These are phyloP conservation scores for Onygena corvina DNA, from an alignment of 2,329 filamentous ascomycete genomes.

Conservation along the genomic window DNA sequence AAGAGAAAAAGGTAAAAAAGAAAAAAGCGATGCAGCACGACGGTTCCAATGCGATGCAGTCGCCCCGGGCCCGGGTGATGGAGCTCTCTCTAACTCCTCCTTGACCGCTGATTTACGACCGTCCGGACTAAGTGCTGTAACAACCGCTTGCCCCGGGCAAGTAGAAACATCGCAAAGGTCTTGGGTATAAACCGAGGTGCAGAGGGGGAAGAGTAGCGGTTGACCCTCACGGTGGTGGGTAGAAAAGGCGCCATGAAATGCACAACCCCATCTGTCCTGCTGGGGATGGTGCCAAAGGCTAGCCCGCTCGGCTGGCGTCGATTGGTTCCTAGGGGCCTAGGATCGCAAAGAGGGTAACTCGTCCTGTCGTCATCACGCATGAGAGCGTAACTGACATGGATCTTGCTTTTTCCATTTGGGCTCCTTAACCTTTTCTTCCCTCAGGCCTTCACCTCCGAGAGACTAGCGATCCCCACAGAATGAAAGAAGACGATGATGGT, in stretches of 20 bases:
- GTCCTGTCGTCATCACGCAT: constrained; percentile 13
- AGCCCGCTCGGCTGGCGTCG: constrained; percentile 1
- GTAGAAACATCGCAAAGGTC: too few relatives aligned
- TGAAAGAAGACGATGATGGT: background rate
- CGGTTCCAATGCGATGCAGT: constrained; percentile 2
- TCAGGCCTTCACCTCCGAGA: background rate
- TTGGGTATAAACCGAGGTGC: constrained; percentile 5
- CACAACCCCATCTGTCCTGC: background rate
- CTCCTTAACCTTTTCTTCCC: background rate
- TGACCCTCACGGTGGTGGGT: background rate
- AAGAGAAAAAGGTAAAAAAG: background rate
- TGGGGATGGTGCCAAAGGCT: background rate
- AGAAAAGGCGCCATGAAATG: background rate
- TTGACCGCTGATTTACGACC: background rate
- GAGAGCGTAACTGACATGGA: background rate
- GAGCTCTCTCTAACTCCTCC: background rate
- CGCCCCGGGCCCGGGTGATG: background rate
- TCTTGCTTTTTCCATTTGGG: constrained; percentile 2
- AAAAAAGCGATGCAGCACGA: background rate
- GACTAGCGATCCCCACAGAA: background rate
- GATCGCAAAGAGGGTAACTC: constrained; percentile 11
- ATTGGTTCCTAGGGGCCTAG: constrained; percentile 3
- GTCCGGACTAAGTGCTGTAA: background rate
- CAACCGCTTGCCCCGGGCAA: too few relatives aligned
- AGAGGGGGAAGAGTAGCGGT: background rate